Percentiles rank a stretch among this genome's conserved stretches.
Evolutionary conservation across 208 protist species (phyloP).

Genomic region (Willaertia magna): DNA sequence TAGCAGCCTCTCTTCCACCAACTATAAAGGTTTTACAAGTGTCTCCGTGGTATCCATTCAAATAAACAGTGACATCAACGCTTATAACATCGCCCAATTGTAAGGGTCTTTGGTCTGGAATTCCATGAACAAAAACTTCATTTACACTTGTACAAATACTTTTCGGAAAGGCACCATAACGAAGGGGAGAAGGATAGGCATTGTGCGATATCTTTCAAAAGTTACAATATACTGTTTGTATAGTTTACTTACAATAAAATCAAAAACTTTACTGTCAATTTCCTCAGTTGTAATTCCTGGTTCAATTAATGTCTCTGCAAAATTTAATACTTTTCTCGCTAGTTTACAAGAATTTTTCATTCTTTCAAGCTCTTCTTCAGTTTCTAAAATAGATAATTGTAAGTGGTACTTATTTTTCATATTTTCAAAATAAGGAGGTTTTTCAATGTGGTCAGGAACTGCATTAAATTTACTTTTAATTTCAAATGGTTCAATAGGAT

Average conservation of each 20-base stretch:
- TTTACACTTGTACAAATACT: constrained; percentile 89
- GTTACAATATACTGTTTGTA: constrained; percentile 39
- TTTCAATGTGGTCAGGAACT: neutral
- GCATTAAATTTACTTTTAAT: too few relatives aligned
- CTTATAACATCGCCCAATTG: constrained; percentile 95
- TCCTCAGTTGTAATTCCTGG: constrained; percentile 92
- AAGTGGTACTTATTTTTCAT: neutral
- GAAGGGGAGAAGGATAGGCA: constrained; percentile 94
- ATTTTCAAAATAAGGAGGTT: neutral
- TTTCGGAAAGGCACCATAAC: constrained; percentile 95
- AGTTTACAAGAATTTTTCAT: constrained; percentile 69
- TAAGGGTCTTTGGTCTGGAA: constrained; percentile 82
- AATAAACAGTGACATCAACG: constrained; percentile 90
- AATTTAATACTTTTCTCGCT: constrained; percentile 81
- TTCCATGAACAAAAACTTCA: constrained; percentile 85
- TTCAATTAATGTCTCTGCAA: constrained; percentile 63
- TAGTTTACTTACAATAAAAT: neutral
- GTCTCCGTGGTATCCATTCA: constrained; percentile 75
- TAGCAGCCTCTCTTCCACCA: constrained; percentile 42
- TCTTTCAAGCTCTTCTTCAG: constrained; percentile 52
- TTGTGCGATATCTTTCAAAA: constrained; percentile 69
- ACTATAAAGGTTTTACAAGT: constrained; percentile 80
- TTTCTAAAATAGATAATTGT: neutral
- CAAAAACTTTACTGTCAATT: constrained; percentile 59
- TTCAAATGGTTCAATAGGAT: too few relatives aligned